Evolutionary conservation across 345 rosid species (phyloP), one percentile per base, ranked within the genome.

Genomic region (Moricandia moricandioides): DNA sequence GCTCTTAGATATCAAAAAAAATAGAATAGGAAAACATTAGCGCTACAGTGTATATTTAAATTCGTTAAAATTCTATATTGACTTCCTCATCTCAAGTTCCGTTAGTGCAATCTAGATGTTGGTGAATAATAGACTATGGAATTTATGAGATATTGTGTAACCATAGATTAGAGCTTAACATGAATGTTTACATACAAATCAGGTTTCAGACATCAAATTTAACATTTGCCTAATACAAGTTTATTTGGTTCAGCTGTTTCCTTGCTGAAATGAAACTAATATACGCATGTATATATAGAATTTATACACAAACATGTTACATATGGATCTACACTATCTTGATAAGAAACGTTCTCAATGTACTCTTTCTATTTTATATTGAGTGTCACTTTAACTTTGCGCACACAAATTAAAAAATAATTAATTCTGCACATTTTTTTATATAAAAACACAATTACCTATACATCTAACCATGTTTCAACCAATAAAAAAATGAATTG

Each of bases 311-410:
- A 7, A 26, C 17, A 51, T 3, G 18, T 47, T n/a, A 47, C 14
- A 43, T 43, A n/a, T n/a, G 52, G 7, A 45, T 45, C 8, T 45
- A 45, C n/a, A 45, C 17, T 45, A 45, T 45, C 18, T 18, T 62
- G 8, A 65, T 58, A 30, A 6, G 39, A 58, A 49, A 74, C 72
- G 16, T 13, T 14, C 47, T 34, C 68, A 59, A 67, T 59, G 35
- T 67, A 75, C 3, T 27, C 8, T n/a, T n/a, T n/a, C n/a, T n/a
- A n/a, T n/a, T n/a, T n/a, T n/a, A n/a, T n/a, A n/a, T n/a, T n/a
- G n/a, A n/a, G n/a, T n/a, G n/a, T n/a, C n/a, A n/a, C n/a, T n/a
- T n/a, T n/a, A n/a, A n/a, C n/a, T n/a, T n/a, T n/a, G n/a, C n/a
- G n/a, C n/a, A n/a, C n/a, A n/a, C n/a, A n/a, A n/a, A n/a, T n/a